phyloP scores from a whole-genome alignment of 192 early-diverging fungal species.

The Coemansia sp. region DNA sequence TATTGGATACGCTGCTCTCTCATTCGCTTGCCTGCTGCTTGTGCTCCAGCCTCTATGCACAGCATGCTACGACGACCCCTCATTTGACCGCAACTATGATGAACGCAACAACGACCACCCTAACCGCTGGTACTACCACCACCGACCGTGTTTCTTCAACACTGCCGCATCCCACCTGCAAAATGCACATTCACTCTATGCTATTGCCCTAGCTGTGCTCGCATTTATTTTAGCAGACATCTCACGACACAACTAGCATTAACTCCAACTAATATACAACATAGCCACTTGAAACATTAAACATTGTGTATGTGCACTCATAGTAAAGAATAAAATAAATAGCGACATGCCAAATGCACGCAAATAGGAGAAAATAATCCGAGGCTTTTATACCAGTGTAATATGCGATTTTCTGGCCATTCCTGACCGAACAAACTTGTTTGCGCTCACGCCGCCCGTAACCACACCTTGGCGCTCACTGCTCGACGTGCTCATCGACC shows the following conservation, averaged over 20 bases:
- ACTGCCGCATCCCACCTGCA: background rate
- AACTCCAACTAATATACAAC: no score
- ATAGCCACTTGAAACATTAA: no score
- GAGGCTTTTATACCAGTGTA: conserved; percentile 10
- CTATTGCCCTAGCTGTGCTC: background rate
- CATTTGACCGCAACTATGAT: no score
- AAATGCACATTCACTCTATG: background rate
- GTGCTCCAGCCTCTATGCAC: background rate
- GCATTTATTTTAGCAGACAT: background rate
- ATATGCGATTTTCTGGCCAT: conserved; percentile 25
- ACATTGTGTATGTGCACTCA: no score
- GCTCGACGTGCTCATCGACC: conserved; percentile 17
- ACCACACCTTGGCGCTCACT: conserved; percentile 18
- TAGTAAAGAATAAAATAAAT: no score
- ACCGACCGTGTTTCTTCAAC: background rate
- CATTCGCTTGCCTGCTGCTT: background rate
- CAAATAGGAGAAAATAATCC: background rate
- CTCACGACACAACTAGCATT: background rate
- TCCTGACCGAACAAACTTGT: conserved; percentile 40
- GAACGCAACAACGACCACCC: background rate
- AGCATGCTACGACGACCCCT: background rate
- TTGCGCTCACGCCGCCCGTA: conserved; percentile 11
- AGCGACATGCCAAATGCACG: no score
- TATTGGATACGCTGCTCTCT: background rate
- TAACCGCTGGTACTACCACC: background rate